A percentile compares a stretch with the other conserved stretches of the same genome.
Conservation (phyloP, 169 alveolate species). For the Plasmodium malariae region DNA sequence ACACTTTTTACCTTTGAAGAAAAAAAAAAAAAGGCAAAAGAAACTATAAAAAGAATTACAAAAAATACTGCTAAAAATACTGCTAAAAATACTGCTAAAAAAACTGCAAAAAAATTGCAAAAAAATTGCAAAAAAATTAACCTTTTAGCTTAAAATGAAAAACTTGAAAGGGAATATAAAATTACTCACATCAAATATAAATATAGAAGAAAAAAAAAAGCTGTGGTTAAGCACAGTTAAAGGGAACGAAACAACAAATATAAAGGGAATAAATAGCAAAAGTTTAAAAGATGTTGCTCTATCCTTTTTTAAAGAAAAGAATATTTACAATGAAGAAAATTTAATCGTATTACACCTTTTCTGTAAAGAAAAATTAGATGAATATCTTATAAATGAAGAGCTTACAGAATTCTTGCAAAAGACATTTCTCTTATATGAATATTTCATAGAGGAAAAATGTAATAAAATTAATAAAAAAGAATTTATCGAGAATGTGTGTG, state of each 20-base stretch:
- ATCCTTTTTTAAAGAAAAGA: conserved; percentile 49
- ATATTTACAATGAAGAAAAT: conserved; percentile 64
- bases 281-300: conserved; percentile 38
- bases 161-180: conserved; percentile 26
- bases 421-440: conserved; percentile 32
- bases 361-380: conserved; percentile 71
- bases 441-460: conserved; percentile 28
- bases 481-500: conserved; percentile 56
- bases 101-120: too few species aligned
- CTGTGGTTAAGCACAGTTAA: conserved; percentile 43
- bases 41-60: too few species aligned
- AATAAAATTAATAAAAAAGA: conserved; percentile 48
- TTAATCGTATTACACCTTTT: conserved; percentile 27
- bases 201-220: conserved; percentile 48
- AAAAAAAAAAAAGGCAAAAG: too few species aligned
- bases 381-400: conserved; percentile 46
- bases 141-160: too few species aligned
- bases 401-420: conserved; percentile 49
- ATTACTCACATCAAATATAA: conserved; percentile 20
- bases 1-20: too few species aligned
- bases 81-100: too few species aligned
- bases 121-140: too few species aligned
- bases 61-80: too few species aligned
- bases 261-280: conserved; percentile 31
- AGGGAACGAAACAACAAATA: conserved; percentile 1